phyloP scores from a whole-genome alignment of 352 stramenopile species.

The Phytophthora syringae region DNA sequence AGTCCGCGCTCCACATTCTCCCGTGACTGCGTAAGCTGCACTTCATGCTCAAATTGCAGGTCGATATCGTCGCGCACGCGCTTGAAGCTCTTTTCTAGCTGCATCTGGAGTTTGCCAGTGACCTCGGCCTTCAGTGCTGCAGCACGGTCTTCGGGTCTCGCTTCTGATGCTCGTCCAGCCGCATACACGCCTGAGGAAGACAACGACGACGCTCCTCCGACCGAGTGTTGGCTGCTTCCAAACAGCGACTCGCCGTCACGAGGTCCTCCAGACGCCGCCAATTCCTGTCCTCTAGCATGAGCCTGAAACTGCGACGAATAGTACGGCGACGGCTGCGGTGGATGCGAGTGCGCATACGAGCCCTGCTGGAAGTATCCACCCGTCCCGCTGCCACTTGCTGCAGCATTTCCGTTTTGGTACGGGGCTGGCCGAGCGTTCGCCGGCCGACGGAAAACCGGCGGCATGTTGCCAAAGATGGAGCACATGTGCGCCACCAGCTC shows the following conservation, averaged over 20 bases:
- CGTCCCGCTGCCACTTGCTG: constrained; percentile 26
- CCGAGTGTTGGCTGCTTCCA: constrained; percentile 35
- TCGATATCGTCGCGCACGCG: constrained; percentile 88
- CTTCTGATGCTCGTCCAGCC: constrained; percentile 11
- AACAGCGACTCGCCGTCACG: constrained; percentile 53
- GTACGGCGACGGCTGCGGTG: constrained; percentile 42
- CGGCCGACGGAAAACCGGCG: constrained; percentile 81
- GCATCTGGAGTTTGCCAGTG: constrained; percentile 81
- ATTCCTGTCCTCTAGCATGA: constrained; percentile 26
- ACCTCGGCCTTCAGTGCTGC: constrained; percentile 69
- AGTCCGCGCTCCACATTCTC: constrained; percentile 81
- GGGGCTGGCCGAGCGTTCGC: constrained; percentile 42
- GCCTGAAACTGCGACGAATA: constrained; percentile 39
- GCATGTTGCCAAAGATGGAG: constrained; percentile 91
- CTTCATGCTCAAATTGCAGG: constrained; percentile 86
- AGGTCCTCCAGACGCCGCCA: constrained; percentile 13
- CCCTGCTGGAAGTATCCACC: constrained; percentile 60
- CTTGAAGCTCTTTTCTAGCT: constrained; percentile 81
- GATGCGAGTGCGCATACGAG: constrained; percentile 36
- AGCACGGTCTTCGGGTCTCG: constrained; percentile 49
- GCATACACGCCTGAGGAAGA: constrained; percentile 26
- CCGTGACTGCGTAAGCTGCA: constrained; percentile 80
- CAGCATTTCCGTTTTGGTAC: constrained; percentile 39
- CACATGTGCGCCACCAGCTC: constrained; percentile 89
- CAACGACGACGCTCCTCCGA: constrained; percentile 14